These are phyloP conservation scores for Crepidotus variabilis DNA, from an alignment of 768 basidiomycete genomes.

Conservation along the genomic window DNA sequence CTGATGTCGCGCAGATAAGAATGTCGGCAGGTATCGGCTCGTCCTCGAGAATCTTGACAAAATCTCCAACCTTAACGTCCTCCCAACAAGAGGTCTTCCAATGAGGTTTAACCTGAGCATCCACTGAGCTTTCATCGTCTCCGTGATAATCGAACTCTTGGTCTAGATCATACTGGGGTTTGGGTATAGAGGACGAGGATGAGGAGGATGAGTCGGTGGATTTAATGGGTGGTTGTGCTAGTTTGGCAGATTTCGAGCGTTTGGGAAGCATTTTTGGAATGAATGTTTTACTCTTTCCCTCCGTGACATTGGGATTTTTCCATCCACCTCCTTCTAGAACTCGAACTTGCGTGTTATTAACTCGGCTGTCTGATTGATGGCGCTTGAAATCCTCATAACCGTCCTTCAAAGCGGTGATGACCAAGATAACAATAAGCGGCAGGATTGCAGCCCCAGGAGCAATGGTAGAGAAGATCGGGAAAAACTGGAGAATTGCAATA, in stretches of 20 bases:
- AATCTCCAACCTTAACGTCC: constrained; percentile 87
- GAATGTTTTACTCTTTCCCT: constrained; percentile 75
- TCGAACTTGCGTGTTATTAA: constrained; percentile 73
- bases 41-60: constrained; percentile 82
- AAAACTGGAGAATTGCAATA: constrained; percentile 96
- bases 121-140: constrained; percentile 3
- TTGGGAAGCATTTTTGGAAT: constrained; percentile 58
- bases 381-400: constrained; percentile 97
- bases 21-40: constrained; percentile 87
- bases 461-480: constrained; percentile 89
- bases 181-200: constrained; percentile 10
- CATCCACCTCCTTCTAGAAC: constrained; percentile 64
- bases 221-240: constrained; percentile 21
- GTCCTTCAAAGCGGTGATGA: constrained; percentile 88
- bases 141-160: constrained; percentile 28
- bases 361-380: constrained; percentile 86
- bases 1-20: constrained; percentile 85
- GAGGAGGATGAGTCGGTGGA: constrained; percentile 17
- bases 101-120: constrained; percentile 30
- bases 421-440: constrained; percentile 82
- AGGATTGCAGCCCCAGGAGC: constrained; percentile 90
- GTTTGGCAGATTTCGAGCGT: constrained; percentile 22
- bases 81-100: constrained; percentile 81
- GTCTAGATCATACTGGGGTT: constrained; percentile 10
- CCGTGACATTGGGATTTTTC: constrained; percentile 68